Evolutionary conservation across 345 rosid species (phyloP).

Genomic region (Aethionema arabicum): DNA sequence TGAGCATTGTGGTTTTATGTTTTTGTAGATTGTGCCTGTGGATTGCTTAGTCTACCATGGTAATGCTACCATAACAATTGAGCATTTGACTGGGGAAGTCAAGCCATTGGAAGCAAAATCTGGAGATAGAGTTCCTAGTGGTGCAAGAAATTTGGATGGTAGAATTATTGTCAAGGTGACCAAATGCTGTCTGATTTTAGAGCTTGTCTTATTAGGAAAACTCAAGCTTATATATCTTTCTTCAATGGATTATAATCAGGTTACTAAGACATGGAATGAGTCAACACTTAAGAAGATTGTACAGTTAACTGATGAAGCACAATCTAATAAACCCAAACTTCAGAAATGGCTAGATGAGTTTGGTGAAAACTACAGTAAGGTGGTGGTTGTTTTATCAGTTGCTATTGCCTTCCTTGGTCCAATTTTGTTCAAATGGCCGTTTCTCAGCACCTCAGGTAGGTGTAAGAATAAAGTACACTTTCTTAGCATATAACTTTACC

Average conservation of each 20-base stretch:
- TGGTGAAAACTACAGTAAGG: slow-evolving; percentile 89
- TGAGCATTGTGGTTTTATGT: slow-evolving; percentile 10
- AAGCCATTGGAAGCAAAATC: slow-evolving; percentile 84
- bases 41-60: slow-evolving; percentile 93
- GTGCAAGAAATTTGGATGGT: slow-evolving; percentile 96
- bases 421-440: slow-evolving; percentile 92
- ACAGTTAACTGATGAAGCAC: slow-evolving; percentile 96
- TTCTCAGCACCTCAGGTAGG: slow-evolving; percentile 78
- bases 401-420: slow-evolving; percentile 82
- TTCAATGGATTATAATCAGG: slow-evolving; percentile 44
- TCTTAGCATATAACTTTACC: neutral
- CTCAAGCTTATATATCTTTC: neutral
- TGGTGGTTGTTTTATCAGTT: slow-evolving; percentile 79
- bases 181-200: slow-evolving; percentile 6
- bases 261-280: slow-evolving; percentile 83
- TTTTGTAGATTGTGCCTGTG: slow-evolving; percentile 75
- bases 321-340: slow-evolving; percentile 82
- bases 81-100: slow-evolving; percentile 95
- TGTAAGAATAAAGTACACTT: slow-evolving; percentile 4
- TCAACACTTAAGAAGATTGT: slow-evolving; percentile 86
- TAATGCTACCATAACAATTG: slow-evolving; percentile 82
- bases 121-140: slow-evolving; percentile 91
- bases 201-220: neutral
- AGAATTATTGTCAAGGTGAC: slow-evolving; percentile 87
- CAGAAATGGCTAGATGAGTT: slow-evolving; percentile 97